A percentile compares a stretch with the other conserved stretches of the same genome.
Evolutionary conservation across 352 stramenopile genomes (phyloP).

Genomic region (Saprolegnia parasitica): DNA sequence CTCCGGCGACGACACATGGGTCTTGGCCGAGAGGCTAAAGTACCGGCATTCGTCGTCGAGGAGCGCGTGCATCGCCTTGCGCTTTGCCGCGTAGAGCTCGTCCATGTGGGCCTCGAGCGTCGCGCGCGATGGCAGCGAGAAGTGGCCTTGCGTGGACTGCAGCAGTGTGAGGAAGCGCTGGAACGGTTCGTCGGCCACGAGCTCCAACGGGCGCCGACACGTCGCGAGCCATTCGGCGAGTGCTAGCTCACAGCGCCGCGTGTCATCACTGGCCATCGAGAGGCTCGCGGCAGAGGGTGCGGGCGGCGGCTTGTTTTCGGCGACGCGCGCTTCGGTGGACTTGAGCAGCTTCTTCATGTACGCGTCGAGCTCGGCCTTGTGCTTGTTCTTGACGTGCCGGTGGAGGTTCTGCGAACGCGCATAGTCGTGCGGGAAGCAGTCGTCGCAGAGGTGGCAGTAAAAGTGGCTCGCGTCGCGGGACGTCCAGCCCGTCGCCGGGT

Average conservation of each 20-base stretch:
- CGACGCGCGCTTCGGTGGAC: neutral
- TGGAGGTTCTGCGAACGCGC: slow-evolving; percentile 24
- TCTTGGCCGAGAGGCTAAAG: slow-evolving; percentile 20
- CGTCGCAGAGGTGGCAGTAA: slow-evolving; percentile 27
- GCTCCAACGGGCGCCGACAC: neutral
- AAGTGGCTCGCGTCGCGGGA: slow-evolving; percentile 22
- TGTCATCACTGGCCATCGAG: neutral
- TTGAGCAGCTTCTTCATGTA: slow-evolving; percentile 25
- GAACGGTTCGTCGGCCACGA: slow-evolving; percentile 13
- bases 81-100: neutral
- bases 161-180: neutral
- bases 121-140: neutral
- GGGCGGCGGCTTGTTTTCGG: neutral
- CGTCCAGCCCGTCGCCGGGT: slow-evolving; percentile 9
- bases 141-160: neutral
- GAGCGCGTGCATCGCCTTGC: neutral
- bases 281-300: no score
- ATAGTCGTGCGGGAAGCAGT: slow-evolving; percentile 23
- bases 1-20: neutral
- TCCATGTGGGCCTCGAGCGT: slow-evolving; percentile 10
- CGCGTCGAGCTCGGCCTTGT: slow-evolving; percentile 12
- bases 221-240: slow-evolving; percentile 15
- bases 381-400: slow-evolving; percentile 28
- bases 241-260: neutral
- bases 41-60: neutral